Evolutionary conservation across 768 basidiomycete genomes (phyloP).

Genomic region (Agrocybe praecox): DNA sequence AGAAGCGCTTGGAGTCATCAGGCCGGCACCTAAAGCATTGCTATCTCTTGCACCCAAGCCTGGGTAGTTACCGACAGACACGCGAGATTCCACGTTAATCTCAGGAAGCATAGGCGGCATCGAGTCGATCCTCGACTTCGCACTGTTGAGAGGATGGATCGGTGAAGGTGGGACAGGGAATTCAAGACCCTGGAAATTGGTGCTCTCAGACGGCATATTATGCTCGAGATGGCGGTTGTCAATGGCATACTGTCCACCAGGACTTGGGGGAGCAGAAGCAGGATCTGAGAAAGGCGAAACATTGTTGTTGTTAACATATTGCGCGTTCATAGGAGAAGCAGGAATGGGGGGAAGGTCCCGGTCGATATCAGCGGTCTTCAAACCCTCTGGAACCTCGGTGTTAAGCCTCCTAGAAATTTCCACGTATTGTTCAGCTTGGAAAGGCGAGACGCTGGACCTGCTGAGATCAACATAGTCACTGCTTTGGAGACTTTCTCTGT

Average conservation of each 20-base stretch:
- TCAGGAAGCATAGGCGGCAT: constrained; percentile 57
- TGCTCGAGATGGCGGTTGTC: constrained; percentile 13
- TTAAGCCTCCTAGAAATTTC: constrained; percentile 67
- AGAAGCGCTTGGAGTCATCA: constrained; percentile 11
- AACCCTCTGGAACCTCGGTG: constrained; percentile 35
- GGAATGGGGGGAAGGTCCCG: constrained; percentile 28
- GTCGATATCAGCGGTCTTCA: constrained; percentile 29
- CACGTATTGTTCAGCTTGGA: constrained; percentile 74
- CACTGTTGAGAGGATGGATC: constrained; percentile 37
- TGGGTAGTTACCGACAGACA: constrained; percentile 32
- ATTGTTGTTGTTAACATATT: neutral
- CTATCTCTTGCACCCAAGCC: constrained; percentile 1
- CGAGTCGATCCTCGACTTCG: constrained; percentile 47
- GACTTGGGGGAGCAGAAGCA: constrained; percentile 18
- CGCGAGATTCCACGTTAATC: constrained; percentile 45
- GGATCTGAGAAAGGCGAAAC: constrained; percentile 31
- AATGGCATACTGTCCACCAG: constrained; percentile 18
- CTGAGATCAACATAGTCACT: constrained; percentile 64
- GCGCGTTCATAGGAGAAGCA: constrained; percentile 1
- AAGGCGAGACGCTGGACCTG: constrained; percentile 73
- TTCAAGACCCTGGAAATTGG: neutral
- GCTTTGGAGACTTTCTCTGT: constrained; percentile 21
- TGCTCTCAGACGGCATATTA: too few species aligned
- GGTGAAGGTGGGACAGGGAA: constrained; percentile 30
- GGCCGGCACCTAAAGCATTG: constrained; percentile 2